Conservation (phyloP, 352 stramenopile genomes). For the Phytopythium helicoides region DNA sequence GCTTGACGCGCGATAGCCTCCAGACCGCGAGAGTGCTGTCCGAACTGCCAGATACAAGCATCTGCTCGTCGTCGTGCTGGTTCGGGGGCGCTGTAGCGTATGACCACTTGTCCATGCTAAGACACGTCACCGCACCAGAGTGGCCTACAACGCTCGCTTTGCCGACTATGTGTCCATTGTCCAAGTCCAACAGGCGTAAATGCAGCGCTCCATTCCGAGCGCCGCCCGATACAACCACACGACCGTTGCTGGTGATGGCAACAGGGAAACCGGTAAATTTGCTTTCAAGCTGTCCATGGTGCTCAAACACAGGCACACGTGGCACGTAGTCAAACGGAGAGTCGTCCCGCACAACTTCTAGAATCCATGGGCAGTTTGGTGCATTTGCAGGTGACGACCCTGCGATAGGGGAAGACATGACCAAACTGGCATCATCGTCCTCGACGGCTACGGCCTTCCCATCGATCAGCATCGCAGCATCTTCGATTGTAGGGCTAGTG, state of each 20-base stretch:
- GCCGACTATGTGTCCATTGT: conserved; percentile 78
- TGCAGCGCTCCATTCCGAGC: conserved; percentile 73
- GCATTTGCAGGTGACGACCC: conserved; percentile 2
- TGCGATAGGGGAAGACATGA: background rate
- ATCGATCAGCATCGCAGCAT: conserved; percentile 1
- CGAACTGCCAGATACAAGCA: conserved; percentile 68
- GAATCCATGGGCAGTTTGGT: conserved; percentile 54
- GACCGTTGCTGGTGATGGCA: conserved; percentile 63
- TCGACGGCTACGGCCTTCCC: background rate
- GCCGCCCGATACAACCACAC: conserved; percentile 69
- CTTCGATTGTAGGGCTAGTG: background rate
- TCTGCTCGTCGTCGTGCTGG: conserved; percentile 63
- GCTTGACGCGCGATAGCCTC: conserved; percentile 70
- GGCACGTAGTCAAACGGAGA: conserved; percentile 82
- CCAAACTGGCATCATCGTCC: conserved; percentile 1
- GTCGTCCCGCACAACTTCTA: conserved; percentile 67
- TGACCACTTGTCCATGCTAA: conserved; percentile 64
- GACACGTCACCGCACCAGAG: conserved; percentile 60
- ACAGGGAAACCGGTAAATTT: conserved; percentile 42
- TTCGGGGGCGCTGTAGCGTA: conserved; percentile 26
- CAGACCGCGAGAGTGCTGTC: conserved; percentile 71
- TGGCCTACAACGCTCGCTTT: conserved; percentile 83
- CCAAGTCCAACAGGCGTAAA: conserved; percentile 71
- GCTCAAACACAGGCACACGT: conserved; percentile 73
- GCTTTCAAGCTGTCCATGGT: conserved; percentile 5